Evolutionary conservation across 345 rosid species (phyloP).

Genomic region (Melaleuca alternifolia): DNA sequence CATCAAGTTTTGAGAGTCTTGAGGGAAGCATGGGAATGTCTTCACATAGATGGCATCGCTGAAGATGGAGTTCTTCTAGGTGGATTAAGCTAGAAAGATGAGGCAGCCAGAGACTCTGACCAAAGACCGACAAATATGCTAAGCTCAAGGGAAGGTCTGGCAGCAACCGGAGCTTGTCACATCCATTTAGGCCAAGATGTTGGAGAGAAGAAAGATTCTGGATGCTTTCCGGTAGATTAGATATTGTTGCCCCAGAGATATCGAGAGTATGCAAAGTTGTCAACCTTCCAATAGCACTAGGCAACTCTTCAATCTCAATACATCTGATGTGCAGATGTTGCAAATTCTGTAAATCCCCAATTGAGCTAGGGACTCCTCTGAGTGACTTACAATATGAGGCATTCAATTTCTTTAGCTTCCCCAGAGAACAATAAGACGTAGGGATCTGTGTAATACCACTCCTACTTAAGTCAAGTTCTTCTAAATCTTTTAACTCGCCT

Average conservation of each 20-base stretch:
- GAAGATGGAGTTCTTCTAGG: not conserved
- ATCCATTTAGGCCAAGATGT: not conserved
- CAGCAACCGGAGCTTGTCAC: rapidly evolving
- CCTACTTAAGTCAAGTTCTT: too few relatives aligned
- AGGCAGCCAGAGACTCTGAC: not conserved
- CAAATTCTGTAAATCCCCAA: too few relatives aligned
- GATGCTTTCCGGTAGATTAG: too few relatives aligned
- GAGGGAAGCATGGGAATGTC: not conserved
- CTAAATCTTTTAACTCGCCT: too few relatives aligned
- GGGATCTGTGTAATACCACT: too few relatives aligned
- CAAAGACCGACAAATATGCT: too few relatives aligned
- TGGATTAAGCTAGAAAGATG: not conserved
- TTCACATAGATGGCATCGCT: not conserved
- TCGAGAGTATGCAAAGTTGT: not conserved
- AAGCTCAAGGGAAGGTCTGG: not conserved
- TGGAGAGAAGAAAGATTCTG: not conserved
- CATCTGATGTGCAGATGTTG: not conserved
- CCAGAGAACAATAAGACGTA: too few relatives aligned
- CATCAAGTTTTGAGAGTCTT: not conserved
- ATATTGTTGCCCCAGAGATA: too few relatives aligned
- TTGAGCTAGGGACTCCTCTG: not conserved
- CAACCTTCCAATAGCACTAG: not conserved
- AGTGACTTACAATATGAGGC: not conserved
- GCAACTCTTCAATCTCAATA: rapidly evolving
- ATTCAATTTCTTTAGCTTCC: too few relatives aligned